These are phyloP conservation scores for Umbelopsis sp. DNA, from an alignment of 371 early-diverging fungal genomes.

Conservation along the genomic window DNA sequence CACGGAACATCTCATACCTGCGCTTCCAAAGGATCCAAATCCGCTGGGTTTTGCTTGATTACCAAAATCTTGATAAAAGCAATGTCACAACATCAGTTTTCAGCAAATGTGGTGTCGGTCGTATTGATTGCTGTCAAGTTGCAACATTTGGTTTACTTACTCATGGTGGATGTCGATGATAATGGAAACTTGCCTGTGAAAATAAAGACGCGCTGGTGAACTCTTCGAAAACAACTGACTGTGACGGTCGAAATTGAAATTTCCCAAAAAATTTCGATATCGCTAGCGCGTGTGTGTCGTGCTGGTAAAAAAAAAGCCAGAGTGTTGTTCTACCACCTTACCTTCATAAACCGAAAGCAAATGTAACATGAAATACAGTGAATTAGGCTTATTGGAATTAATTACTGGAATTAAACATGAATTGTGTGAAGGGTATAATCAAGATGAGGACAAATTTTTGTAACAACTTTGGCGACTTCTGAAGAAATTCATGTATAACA, in stretches of 20 bases:
- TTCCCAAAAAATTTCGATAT: background rate
- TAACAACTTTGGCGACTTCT: too few species aligned
- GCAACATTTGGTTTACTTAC: background rate
- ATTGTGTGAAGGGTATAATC: too few species aligned
- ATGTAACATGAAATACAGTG: too few species aligned
- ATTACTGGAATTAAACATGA: too few species aligned
- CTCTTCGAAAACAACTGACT: background rate
- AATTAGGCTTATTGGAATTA: too few species aligned
- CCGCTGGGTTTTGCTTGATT: constrained; percentile 14
- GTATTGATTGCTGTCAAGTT: background rate
- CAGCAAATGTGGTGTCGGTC: background rate
- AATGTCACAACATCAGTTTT: background rate
- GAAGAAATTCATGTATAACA: too few species aligned
- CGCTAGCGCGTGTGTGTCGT: too few species aligned
- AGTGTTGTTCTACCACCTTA: too few species aligned
- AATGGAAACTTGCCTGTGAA: background rate
- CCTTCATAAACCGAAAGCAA: too few species aligned
- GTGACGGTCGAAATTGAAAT: background rate
- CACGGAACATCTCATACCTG: background rate
- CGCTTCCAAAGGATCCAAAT: constrained; percentile 1
- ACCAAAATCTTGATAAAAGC: background rate
- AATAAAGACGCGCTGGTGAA: background rate
- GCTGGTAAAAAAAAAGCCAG: too few species aligned
- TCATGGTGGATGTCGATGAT: background rate
- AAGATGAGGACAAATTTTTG: too few species aligned